Conservation (phyloP, 2,329 filamentous ascomycete species). For the Calcarisporium arbuscula region DNA sequence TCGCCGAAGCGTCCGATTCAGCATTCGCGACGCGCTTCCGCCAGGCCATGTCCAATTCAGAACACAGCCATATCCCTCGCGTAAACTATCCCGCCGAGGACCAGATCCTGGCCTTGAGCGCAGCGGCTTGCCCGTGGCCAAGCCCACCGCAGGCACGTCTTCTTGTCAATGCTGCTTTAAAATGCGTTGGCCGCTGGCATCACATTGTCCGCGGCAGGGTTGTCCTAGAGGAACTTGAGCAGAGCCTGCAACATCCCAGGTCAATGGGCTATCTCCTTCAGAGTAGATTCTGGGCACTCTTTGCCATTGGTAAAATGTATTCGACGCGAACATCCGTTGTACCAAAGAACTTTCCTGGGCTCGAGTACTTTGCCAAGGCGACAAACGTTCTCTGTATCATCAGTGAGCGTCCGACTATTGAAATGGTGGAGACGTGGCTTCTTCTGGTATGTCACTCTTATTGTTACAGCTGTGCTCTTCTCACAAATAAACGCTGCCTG, state of each 20-base stretch:
- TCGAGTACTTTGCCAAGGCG: conserved; percentile 35
- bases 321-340: conserved; percentile 30
- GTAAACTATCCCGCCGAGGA: conserved; percentile 27
- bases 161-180: conserved; percentile 30
- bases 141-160: conserved; percentile 23
- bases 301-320: conserved; percentile 40
- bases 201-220: conserved; percentile 34
- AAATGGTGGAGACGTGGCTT: conserved; percentile 35
- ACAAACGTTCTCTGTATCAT: conserved; percentile 30
- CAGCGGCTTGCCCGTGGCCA: conserved; percentile 30
- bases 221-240: conserved; percentile 29
- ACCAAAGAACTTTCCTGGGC: conserved; percentile 32
- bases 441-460: conserved; percentile 30
- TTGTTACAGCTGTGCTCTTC: not conserved
- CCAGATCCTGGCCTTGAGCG: conserved; percentile 18
- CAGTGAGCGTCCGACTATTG: conserved; percentile 35
- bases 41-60: conserved; percentile 24
- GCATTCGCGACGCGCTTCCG: conserved; percentile 30
- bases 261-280: conserved; percentile 25
- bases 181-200: conserved; percentile 32
- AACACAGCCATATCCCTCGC: conserved; percentile 25
- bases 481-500: not conserved
- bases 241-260: conserved; percentile 26
- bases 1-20: conserved; percentile 29
- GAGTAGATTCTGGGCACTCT: conserved; percentile 37